Conservation (phyloP, 176 grass and related monocot genomes). For the Oryza punctata region DNA sequence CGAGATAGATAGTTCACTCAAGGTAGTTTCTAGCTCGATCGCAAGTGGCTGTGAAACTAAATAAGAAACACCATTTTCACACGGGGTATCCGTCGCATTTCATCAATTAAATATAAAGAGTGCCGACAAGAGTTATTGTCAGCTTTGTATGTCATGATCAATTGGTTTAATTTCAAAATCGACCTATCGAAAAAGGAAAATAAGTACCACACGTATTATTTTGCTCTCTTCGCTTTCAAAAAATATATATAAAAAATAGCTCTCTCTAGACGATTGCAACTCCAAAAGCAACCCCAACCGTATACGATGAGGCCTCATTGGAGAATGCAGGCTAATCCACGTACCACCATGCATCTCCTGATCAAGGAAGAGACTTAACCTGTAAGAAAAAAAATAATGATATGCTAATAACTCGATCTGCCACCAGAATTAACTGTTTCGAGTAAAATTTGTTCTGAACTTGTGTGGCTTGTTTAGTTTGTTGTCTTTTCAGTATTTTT, state of each 20-base stretch:
- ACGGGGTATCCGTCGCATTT: neutral
- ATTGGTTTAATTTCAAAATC: neutral
- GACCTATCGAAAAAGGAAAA: neutral
- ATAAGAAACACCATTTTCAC: neutral
- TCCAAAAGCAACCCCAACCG: neutral
- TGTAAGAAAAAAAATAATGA: no score
- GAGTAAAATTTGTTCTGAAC: no score
- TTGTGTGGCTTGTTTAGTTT: neutral
- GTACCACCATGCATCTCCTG: neutral
- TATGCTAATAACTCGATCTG: no score
- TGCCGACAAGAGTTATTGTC: neutral
- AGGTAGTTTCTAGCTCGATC: neutral
- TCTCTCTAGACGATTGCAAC: neutral
- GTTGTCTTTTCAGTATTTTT: no score
- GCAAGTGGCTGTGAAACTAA: neutral
- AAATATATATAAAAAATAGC: no score
- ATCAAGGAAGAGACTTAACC: neutral
- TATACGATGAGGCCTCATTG: neutral
- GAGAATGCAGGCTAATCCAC: neutral
- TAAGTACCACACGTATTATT: neutral
- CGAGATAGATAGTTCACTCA: no score
- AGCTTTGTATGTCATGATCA: neutral
- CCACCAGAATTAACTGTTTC: no score
- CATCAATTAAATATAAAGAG: neutral
- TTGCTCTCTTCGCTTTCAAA: neutral